Percentiles rank a stretch among this genome's conserved stretches.
These are phyloP conservation scores for Phragmites australis DNA, from an alignment of 176 grass and related monocot genomes.

Conservation along the genomic window DNA sequence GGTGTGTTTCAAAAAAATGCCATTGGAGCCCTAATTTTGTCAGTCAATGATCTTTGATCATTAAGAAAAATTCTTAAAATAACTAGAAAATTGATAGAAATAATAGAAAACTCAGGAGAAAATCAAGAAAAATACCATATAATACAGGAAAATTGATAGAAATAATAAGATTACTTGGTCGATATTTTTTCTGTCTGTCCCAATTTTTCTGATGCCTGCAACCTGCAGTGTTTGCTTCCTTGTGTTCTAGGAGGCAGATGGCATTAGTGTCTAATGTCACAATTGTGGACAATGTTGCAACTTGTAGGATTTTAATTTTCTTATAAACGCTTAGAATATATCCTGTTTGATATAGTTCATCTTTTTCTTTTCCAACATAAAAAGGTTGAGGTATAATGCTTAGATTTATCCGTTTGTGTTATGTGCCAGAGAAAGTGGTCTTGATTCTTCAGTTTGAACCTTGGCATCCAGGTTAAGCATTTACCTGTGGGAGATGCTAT, in stretches of 20 bases:
- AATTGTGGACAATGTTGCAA: background rate
- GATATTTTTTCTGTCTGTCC: background rate
- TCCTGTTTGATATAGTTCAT: background rate
- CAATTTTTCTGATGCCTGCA: background rate
- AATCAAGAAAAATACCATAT: background rate
- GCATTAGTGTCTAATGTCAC: background rate
- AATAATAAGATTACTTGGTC: background rate
- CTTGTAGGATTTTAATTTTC: background rate
- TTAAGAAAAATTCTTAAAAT: background rate
- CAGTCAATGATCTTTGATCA: background rate
- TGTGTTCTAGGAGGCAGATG: background rate
- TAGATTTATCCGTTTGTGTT: slow-evolving; percentile 18
- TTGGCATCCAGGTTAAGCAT: slow-evolving; percentile 54
- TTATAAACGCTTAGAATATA: background rate
- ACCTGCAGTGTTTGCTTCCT: background rate
- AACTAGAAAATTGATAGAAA: background rate
- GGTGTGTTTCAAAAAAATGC: background rate
- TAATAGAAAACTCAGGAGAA: background rate
- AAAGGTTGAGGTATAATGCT: background rate
- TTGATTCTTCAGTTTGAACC: slow-evolving; percentile 37
- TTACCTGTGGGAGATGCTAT: slow-evolving; percentile 91
- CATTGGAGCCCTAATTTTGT: background rate
- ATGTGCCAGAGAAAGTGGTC: slow-evolving; percentile 7
- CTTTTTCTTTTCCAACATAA: background rate
- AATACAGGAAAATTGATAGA: background rate